phyloP scores from a whole-genome alignment of 139 green algal species.

The Helicosporidium sp. region DNA sequence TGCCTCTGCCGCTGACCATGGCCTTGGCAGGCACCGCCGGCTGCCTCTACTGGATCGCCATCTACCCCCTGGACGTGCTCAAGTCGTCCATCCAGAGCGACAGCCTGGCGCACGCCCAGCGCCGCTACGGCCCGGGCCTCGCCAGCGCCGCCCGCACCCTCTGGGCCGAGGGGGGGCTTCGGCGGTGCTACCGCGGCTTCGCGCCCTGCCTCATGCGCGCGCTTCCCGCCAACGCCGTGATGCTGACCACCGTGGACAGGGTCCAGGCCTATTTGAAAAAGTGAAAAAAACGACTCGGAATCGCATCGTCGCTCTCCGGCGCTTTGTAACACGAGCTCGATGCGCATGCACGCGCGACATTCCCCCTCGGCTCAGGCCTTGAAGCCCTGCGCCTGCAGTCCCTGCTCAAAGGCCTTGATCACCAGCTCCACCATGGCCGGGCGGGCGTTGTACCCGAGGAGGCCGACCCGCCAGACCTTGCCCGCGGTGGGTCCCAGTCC shows the following conservation, averaged over 20 bases:
- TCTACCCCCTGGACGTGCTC: constrained; percentile 80
- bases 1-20: constrained; percentile 24
- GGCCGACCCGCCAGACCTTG: constrained; percentile 62
- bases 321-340: too few relatives aligned
- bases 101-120: constrained; percentile 38
- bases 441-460: constrained; percentile 73
- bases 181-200: constrained; percentile 77
- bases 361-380: neutral
- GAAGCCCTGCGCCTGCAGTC: constrained; percentile 56
- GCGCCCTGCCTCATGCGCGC: constrained; percentile 73
- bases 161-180: constrained; percentile 56
- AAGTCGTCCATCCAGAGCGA: constrained; percentile 79
- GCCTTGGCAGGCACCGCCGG: constrained; percentile 47
- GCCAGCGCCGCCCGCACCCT: constrained; percentile 33
- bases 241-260: constrained; percentile 77
- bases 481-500: constrained; percentile 56
- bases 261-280: too few relatives aligned
- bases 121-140: constrained; percentile 52
- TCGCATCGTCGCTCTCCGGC: too few relatives aligned
- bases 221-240: constrained; percentile 68
- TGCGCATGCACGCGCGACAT: too few relatives aligned
- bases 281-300: too few relatives aligned
- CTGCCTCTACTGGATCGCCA: constrained; percentile 64
- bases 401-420: constrained; percentile 54
- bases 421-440: constrained; percentile 60